Base-by-base conservation (phyloP, 1,139 yeast species). In the Nakaseomyces uthaithaninus region DNA sequence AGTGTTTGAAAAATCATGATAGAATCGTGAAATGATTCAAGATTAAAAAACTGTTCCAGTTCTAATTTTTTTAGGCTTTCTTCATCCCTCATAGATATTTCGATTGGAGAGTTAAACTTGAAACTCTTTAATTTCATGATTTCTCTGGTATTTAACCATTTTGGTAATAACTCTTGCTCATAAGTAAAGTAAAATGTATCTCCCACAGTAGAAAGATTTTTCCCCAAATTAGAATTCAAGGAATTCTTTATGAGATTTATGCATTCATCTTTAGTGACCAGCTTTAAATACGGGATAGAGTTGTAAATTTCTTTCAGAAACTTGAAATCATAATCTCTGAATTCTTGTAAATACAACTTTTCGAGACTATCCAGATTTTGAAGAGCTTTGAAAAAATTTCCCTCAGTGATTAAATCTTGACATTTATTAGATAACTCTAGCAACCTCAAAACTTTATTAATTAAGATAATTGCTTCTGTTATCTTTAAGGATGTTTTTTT, bases 81-180 rank as follows among this genome's bases (percentile, higher is more conserved):
- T 30, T 53, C 53, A 44, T 76, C 79, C 50, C 94, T 67, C 59
- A 82, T 68, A 4, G 87, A 75, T 11, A 77, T 62, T 59, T 89
- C 97, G 6, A 87, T 85, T 0, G 95, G 86, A 0, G 95, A 83
- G 57, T 87, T 87, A 47, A 89, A 74, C 53, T 80, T 80, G 57
- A 76, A 87, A 15, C 74, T 69, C 10, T 68, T 62, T 43, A 83
- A 69, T 15, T 73, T 69, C 38, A 56, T 49, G 2, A 63, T 57
- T 42, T 71, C 60, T 49, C 65, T 48, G 18, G 46, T 50, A 19
- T 49, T 50, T 25, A 53, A 33, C 64, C 64, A 60, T 6, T 50
- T 47, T 3, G 54, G 52, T 25, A 56, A 77, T 38, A 86, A 69
- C 8, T 65, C 63, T 18, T 66, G 68, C 30, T 79, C 69, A 45